Base-by-base conservation (phyloP, 2,329 filamentous ascomycete species). In the Paecilomyces variotii region DNA sequence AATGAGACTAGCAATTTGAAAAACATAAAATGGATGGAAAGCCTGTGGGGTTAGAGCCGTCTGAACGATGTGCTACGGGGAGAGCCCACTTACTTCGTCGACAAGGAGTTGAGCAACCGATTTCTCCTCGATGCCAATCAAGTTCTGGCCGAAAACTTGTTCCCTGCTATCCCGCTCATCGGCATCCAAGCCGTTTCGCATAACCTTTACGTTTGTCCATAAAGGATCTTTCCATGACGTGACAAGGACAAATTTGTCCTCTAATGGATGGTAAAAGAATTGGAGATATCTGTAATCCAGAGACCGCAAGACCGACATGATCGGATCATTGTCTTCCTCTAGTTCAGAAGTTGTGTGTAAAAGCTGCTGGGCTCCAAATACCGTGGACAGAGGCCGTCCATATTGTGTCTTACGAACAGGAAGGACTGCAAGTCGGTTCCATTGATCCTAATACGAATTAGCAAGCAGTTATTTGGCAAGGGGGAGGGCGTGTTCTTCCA, bases 21-120 rank as follows among this genome's bases (percentile, higher is more conserved):
- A 99, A 58, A 99, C 88, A 72, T 99, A 99, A 72, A 99, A 99
- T 0, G 94, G 95, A 70, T 99, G 94, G 68, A 99, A 91, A 24
- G 90, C 91, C 84, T 62, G 19, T 32, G 10, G 39, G 49, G 51
- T 67, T 54, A 65, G 61, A 53, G 56, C 30, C 55, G 50, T 10
- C 9, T 26, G 50, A 52, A n/a, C 3, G 10, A 52, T 12, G 25
- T 28, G 27, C 14, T 52, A 32, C 12, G 6, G 54, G 27, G 39
- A 19, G 28, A 58, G 25, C 68, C 73, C 64, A 68, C 74, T 64
- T 72, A 90, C 88, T 78, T 99, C 94, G 66, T 99, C 93, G 24
- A 96, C 81, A 12, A 99, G 80, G 54, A 99, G 83, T 68, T 95
- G 90, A 1, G 85, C 82, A 14, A 88, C 83, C 1, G 89, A 87